These are phyloP conservation scores for Filobasidium floriforme DNA, from an alignment of 768 basidiomycete genomes.

Conservation along the genomic window DNA sequence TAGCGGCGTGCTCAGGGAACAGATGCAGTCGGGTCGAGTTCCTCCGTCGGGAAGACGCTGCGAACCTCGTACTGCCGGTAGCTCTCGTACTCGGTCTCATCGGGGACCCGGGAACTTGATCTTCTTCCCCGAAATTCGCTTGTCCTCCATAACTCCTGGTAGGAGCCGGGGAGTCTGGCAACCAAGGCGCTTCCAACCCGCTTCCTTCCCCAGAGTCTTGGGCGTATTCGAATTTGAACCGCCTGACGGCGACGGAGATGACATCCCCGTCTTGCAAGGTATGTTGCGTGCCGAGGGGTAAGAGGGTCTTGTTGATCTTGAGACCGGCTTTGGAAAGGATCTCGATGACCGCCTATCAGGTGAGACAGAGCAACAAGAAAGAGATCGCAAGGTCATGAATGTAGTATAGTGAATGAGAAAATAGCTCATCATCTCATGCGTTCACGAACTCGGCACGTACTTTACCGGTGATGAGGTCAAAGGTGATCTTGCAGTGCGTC, in stretches of 20 bases:
- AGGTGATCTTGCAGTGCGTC: slow-evolving; percentile 37
- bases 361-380: too few relatives aligned
- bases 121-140: neutral
- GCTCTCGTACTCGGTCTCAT: neutral
- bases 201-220: neutral
- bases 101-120: slow-evolving; percentile 1
- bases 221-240: slow-evolving; percentile 42
- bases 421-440: neutral
- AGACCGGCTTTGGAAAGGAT: slow-evolving; percentile 34
- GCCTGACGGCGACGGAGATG: slow-evolving; percentile 38
- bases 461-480: slow-evolving; percentile 32
- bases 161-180: neutral
- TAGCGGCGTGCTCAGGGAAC: slow-evolving; percentile 15
- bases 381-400: too few relatives aligned
- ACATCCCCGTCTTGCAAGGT: slow-evolving; percentile 32
- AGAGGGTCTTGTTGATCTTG: slow-evolving; percentile 25
- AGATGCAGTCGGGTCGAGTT: slow-evolving; percentile 18
- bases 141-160: neutral
- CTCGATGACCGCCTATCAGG: slow-evolving; percentile 29
- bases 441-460: slow-evolving; percentile 16
- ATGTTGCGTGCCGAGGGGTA: slow-evolving; percentile 14
- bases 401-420: neutral
- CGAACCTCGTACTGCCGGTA: neutral
- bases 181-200: slow-evolving; percentile 8
- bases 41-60: neutral